Conservation (phyloP, 768 basidiomycete species). For the Russula griseocarnosa region DNA sequence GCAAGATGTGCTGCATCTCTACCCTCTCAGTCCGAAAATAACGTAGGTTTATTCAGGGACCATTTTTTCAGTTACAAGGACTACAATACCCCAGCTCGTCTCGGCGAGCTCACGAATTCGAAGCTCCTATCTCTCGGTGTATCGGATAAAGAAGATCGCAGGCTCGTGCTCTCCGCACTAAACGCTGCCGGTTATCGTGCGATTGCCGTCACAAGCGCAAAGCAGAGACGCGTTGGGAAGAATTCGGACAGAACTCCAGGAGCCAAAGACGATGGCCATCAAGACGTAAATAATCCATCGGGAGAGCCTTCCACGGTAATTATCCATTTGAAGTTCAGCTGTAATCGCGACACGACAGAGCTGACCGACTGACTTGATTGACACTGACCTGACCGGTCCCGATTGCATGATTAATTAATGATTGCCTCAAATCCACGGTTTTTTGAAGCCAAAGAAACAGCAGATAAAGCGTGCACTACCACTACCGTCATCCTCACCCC, state of each 20-base stretch:
- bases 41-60: background rate
- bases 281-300: background rate
- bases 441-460: background rate
- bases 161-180: slow-evolving; percentile 53
- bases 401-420: too few species aligned
- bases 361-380: too few species aligned
- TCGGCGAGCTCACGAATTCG: slow-evolving; percentile 54
- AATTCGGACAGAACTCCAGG: slow-evolving; percentile 4
- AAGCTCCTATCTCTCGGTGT: slow-evolving; percentile 59
- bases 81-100: slow-evolving; percentile 55
- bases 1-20: slow-evolving; percentile 34
- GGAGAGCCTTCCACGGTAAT: slow-evolving; percentile 21
- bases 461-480: too few species aligned
- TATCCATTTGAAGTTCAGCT: background rate
- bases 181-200: slow-evolving; percentile 58
- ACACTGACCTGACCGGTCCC: background rate
- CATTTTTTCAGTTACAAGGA: slow-evolving; percentile 57
- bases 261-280: background rate
- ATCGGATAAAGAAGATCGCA: slow-evolving; percentile 61
- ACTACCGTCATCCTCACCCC: too few species aligned
- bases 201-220: slow-evolving; percentile 19
- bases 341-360: background rate
- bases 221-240: slow-evolving; percentile 15
- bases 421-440: too few species aligned
- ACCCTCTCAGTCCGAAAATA: background rate